Conservation (phyloP, 441 rosid genomes). For the Croton laevigatus region DNA sequence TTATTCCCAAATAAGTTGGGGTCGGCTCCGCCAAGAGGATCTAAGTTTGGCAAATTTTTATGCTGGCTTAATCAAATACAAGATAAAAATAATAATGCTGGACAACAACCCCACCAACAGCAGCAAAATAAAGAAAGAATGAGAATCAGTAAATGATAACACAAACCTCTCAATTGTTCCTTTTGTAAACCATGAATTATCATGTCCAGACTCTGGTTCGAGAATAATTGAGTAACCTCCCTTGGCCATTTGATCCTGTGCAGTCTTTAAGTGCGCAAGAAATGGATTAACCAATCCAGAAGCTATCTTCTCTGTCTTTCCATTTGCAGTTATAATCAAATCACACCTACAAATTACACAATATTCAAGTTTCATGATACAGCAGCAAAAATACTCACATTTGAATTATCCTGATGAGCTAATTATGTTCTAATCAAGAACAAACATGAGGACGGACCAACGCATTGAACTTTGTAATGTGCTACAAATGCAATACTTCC, state of each 20-base stretch:
- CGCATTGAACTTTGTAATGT: not conserved
- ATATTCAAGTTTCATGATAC: constrained; percentile 14
- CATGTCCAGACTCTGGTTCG: constrained; percentile 50
- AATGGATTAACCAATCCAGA: constrained; percentile 89
- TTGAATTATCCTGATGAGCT: not conserved
- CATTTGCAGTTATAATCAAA: constrained; percentile 75
- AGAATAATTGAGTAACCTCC: constrained; percentile 95
- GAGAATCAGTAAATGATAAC: constrained; percentile 4
- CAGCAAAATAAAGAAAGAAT: not conserved
- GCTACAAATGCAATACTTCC: not conserved
- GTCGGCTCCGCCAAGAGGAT: too few species aligned
- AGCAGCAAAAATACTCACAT: constrained; percentile 8
- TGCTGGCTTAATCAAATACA: too few species aligned
- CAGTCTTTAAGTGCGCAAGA: constrained; percentile 84
- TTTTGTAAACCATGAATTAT: constrained; percentile 83
- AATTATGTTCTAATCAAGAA: not conserved
- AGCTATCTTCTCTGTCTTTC: constrained; percentile 83
- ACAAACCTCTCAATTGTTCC: constrained; percentile 76
- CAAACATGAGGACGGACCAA: not conserved
- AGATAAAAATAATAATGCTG: not conserved
- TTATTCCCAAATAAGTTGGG: too few species aligned
- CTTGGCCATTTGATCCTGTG: constrained; percentile 75
- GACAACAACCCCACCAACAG: not conserved
- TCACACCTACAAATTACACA: constrained; percentile 59
- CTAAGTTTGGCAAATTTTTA: too few species aligned